Percentiles rank a stretch among this genome's conserved stretches.
Conservation (phyloP, 345 rosid genomes). For the Gynandropsis gynandra region DNA sequence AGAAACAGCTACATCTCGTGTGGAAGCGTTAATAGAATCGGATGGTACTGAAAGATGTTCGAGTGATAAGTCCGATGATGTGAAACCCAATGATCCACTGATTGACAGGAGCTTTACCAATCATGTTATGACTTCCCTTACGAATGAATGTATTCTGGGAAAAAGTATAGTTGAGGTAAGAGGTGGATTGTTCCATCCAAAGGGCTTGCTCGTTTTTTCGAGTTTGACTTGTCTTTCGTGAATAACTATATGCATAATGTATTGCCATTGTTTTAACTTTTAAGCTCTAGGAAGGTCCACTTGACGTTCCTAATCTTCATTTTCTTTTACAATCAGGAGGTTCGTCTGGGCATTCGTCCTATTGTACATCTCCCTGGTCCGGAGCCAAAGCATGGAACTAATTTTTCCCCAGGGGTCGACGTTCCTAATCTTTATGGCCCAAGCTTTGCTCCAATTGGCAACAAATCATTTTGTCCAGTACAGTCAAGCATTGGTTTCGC, state of each 20-base stretch:
- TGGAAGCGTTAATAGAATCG: constrained; percentile 20
- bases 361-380: too few relatives aligned
- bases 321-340: too few relatives aligned
- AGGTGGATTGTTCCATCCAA: not conserved
- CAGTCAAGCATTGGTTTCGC: constrained; percentile 33
- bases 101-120: constrained; percentile 36
- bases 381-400: too few relatives aligned
- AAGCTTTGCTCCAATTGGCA: constrained; percentile 29
- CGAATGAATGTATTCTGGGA: constrained; percentile 42
- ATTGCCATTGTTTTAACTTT: not conserved
- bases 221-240: not conserved
- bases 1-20: constrained; percentile 35
- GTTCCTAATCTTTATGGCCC: constrained; percentile 23
- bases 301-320: constrained; percentile 14
- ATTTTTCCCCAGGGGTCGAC: too few relatives aligned
- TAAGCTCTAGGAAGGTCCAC: constrained; percentile 35
- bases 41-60: constrained; percentile 32
- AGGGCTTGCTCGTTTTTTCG: not conserved
- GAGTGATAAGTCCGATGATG: constrained; percentile 25
- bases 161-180: constrained; percentile 39
- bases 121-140: constrained; percentile 45
- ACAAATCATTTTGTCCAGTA: constrained; percentile 40
- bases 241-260: not conserved
- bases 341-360: too few relatives aligned
- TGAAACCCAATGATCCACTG: constrained; percentile 25